These are phyloP conservation scores for Colletotrichum liriopes DNA, from an alignment of 2,329 filamentous ascomycete species.

Conservation along the genomic window DNA sequence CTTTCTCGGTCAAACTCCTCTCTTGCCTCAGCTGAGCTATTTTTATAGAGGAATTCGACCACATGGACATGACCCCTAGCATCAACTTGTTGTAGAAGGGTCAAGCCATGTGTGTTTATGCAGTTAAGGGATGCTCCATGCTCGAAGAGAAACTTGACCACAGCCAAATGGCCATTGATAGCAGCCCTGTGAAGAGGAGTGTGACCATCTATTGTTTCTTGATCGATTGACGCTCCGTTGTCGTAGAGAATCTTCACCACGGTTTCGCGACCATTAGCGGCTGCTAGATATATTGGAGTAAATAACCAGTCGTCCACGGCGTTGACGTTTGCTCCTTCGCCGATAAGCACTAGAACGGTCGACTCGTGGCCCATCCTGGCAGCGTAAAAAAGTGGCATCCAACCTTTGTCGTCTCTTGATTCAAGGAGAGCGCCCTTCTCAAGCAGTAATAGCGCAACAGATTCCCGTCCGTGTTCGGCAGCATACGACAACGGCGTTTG, in stretches of 20 bases:
- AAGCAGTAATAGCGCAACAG: too few species aligned
- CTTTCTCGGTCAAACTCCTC: not conserved
- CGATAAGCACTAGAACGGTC: not conserved
- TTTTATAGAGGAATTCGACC: not conserved
- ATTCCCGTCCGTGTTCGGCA: too few species aligned
- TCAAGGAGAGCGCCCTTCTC: too few species aligned
- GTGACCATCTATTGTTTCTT: not conserved
- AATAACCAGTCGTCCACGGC: rapidly evolving
- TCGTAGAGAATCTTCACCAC: not conserved
- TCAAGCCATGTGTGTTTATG: not conserved
- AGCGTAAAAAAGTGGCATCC: too few species aligned
- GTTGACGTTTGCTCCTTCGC: not conserved
- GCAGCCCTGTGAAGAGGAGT: not conserved
- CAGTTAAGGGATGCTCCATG: not conserved
- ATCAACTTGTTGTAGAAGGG: not conserved
- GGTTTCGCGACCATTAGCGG: rapidly evolving
- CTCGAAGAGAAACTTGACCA: not conserved
- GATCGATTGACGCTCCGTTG: not conserved
- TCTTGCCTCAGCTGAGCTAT: not conserved
- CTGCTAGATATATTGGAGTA: not conserved
- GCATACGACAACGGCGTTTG: not conserved
- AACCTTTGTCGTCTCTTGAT: too few species aligned
- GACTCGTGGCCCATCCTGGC: too few species aligned
- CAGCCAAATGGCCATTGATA: rapidly evolving
- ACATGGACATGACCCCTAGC: not conserved